Base-by-base conservation (phyloP, 2,329 filamentous ascomycete genomes). In the Trichoderma polysporum region DNA sequence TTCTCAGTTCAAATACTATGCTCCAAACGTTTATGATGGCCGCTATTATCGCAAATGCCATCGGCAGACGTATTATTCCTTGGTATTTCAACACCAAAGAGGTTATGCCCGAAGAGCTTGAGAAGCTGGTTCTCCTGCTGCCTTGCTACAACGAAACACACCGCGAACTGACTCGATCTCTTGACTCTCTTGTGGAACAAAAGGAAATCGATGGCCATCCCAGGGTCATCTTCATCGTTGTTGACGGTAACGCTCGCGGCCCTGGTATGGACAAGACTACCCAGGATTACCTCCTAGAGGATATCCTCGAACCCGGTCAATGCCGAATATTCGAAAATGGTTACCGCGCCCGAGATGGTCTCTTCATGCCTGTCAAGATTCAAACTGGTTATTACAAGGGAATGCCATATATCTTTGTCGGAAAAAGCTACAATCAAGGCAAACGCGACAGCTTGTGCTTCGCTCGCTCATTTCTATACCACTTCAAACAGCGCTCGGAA, bases 71-170 rank as follows among this genome's bases (percentile, higher is more conserved):
- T 10, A 59, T 75, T 0, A 62, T 78, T 19, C 76, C 76, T 58
- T 74, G 73, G 3, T 78, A 70, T 50, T 70, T 71, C 62, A 68
- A 69, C n/a, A 71, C 70, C 15, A 77, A 77, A 60, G 76, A 78
- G 15, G 70, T 74, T 4, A 50, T 74, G 0, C 80, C 80, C 0
- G 78, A 80, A 57, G 72, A 74, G 33, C 79, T 77, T 0, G 82
- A 84, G 70, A 77, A 76, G 57, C 76, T 84, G 74, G 80, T 84
- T 2, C 70, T 83, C 33, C 71, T 84, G 35, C 74, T 84, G 4
- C 82, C 82, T 1, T 84, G 82, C 72, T 84, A 84, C 73, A 84
- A 84, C 69, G 82, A 84, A 70, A 82, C 80, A 0, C 71, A 74
- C 7, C 75, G 82, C 4, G 82, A 84, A 68, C 72, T 82, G 27